Conservation (phyloP, 768 basidiomycete genomes). For the Boletus fagicola region DNA sequence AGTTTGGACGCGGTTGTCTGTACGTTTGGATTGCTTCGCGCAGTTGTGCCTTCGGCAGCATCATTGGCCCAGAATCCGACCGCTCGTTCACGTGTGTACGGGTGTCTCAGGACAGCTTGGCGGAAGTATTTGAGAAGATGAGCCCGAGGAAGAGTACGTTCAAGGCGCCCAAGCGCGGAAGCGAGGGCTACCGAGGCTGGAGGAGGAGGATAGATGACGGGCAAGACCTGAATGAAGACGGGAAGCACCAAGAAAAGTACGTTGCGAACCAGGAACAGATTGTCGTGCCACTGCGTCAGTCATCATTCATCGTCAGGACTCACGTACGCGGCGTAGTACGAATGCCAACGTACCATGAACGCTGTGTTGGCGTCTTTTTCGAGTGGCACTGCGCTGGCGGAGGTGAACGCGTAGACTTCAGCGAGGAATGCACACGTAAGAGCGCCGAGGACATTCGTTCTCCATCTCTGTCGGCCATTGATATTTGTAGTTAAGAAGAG, state of each 20-base stretch:
- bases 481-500: conserved; percentile 42
- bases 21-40: conserved; percentile 49
- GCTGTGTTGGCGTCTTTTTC: conserved; percentile 38
- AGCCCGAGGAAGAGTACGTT: conserved; percentile 43
- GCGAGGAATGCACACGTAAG: conserved; percentile 49
- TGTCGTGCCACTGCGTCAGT: conserved; percentile 65
- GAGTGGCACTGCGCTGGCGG: conserved; percentile 46
- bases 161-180: conserved; percentile 29
- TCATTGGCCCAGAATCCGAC: conserved; percentile 58
- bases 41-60: conserved; percentile 49
- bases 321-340: not conserved
- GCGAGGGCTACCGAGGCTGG: conserved; percentile 30
- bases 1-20: conserved; percentile 45
- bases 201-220: conserved; percentile 33
- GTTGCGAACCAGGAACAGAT: conserved; percentile 51
- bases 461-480: conserved; percentile 43
- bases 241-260: conserved; percentile 59
- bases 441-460: conserved; percentile 44
- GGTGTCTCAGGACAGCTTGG: conserved; percentile 55
- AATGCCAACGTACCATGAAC: conserved; percentile 37
- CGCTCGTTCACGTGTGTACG: conserved; percentile 46
- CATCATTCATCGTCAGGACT: not conserved
- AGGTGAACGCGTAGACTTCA: conserved; percentile 55
- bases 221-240: conserved; percentile 43
- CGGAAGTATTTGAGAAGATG: conserved; percentile 56